Evolutionary conservation across 164 flowering plant species (phyloP), one percentile per base, ranked within the genome.

Genomic region (Houttuynia cordata): DNA sequence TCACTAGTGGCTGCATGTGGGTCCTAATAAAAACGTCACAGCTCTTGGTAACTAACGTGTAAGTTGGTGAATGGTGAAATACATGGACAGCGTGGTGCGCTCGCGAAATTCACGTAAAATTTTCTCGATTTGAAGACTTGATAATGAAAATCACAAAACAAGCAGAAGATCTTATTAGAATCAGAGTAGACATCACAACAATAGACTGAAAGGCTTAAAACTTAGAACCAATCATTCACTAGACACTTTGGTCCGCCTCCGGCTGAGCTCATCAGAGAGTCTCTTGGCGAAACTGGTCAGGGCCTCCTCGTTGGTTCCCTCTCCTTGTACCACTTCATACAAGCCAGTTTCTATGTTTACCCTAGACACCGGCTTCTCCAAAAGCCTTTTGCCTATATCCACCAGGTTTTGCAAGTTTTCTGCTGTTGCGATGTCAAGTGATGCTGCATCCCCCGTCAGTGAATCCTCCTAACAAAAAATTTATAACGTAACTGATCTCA

Each of bases 251-350:
- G 56, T 18, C 21, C 24, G 57, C 23, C 65, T 40, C 15, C 58
- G 57, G 37, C 58, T 59, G 57, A 64, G 61, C 59, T 79, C 78
- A 23, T 69, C 62, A 0, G 75, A 72, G 0, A 81, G 78, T 58
- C 67, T 0, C 62, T 77, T 65, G 2, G 85, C 85, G 55, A 81
- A 79, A 6, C 65, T 66, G n/a, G 64, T 54, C 17, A 82, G 70
- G 40, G 84, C 84, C 58, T 78, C 76, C 41, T 71, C 75, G 53
- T 82, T 80, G 9, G 81, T 77, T 15, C 72, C 81, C n/a, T 67
- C 80, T 58, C 73, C 77, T 8, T 14, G 30, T 17, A 23, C 8
- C 24, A 9, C 24, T 24, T 54, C 57, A 24, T 23, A 54, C 34
- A 23, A 10, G 37, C 86, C 83, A 2, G 24, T 53, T 18, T 53